phyloP scores from a whole-genome alignment of 495 filamentous ascomycete genomes.

The Neurospora africana region DNA sequence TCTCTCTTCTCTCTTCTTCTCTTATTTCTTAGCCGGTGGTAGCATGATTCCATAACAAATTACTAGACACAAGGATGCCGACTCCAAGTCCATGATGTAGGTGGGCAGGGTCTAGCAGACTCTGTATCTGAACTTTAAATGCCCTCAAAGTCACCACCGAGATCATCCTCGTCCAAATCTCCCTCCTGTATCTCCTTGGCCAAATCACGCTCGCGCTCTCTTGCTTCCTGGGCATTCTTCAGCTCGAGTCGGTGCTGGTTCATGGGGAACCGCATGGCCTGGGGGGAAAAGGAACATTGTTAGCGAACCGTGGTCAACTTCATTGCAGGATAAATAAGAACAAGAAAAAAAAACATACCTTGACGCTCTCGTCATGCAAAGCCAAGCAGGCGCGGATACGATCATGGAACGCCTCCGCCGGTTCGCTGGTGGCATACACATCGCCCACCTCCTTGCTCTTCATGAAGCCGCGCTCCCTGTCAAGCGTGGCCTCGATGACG shows the following conservation, averaged over 20 bases:
- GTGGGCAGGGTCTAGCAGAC: too few relatives aligned
- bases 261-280: slow-evolving; percentile 99
- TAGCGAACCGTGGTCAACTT: background rate
- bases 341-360: slow-evolving; percentile 48
- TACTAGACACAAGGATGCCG: slow-evolving; percentile 5
- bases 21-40: background rate
- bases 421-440: slow-evolving; percentile 91
- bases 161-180: slow-evolving; percentile 94
- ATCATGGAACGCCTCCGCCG: slow-evolving; percentile 93
- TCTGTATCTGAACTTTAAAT: slow-evolving; percentile 40
- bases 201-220: slow-evolving; percentile 89
- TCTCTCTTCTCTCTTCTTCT: background rate
- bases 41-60: slow-evolving; percentile 9
- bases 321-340: background rate
- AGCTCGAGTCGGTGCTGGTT: slow-evolving; percentile 96
- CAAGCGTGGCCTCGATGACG: slow-evolving; percentile 90
- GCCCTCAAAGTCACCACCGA: slow-evolving; percentile 92
- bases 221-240: slow-evolving; percentile 94
- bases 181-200: slow-evolving; percentile 99
- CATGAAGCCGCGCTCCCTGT: slow-evolving; percentile 93
- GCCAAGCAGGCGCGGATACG: slow-evolving; percentile 83
- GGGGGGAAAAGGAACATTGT: slow-evolving; percentile 4
- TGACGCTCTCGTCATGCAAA: slow-evolving; percentile 94
- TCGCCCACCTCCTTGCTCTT: slow-evolving; percentile 94
- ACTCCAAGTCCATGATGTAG: background rate